Conservation (phyloP, 352 stramenopile species). For the Phytophthora pisi region DNA sequence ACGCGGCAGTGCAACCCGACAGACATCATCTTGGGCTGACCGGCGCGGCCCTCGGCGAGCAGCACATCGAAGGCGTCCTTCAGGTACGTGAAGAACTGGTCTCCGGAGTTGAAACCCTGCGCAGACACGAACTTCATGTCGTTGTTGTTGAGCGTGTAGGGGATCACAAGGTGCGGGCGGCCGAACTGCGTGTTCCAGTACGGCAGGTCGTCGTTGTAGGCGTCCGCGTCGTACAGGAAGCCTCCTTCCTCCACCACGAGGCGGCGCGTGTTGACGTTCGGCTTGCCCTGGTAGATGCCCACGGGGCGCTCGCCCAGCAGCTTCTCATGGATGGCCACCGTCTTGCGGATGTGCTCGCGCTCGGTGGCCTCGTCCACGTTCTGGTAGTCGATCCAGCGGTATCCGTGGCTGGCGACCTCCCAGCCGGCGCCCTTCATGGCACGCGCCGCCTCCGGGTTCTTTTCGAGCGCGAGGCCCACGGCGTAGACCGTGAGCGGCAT, state of each 20-base stretch:
- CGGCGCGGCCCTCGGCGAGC: constrained; percentile 88
- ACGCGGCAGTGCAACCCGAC: constrained; percentile 94
- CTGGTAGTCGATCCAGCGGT: constrained; percentile 97
- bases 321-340: constrained; percentile 91
- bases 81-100: constrained; percentile 95
- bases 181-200: constrained; percentile 94
- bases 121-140: constrained; percentile 96
- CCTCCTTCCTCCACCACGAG: constrained; percentile 92
- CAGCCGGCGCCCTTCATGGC: constrained; percentile 94
- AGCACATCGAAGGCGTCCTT: constrained; percentile 91
- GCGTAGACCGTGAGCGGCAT: constrained; percentile 94
- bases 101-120: constrained; percentile 92
- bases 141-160: constrained; percentile 96
- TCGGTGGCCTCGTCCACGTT: constrained; percentile 92
- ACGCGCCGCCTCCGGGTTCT: constrained; percentile 88
- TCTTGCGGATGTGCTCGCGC: constrained; percentile 92
- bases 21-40: constrained; percentile 95
- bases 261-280: constrained; percentile 91
- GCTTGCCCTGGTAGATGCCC: constrained; percentile 97
- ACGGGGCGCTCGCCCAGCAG: constrained; percentile 90
- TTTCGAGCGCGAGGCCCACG: constrained; percentile 94
- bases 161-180: constrained; percentile 94
- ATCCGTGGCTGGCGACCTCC: constrained; percentile 95
- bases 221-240: constrained; percentile 97
- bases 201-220: constrained; percentile 95